Conservation (phyloP, 257 asterid species). For the Capsicum rhomboideum region DNA sequence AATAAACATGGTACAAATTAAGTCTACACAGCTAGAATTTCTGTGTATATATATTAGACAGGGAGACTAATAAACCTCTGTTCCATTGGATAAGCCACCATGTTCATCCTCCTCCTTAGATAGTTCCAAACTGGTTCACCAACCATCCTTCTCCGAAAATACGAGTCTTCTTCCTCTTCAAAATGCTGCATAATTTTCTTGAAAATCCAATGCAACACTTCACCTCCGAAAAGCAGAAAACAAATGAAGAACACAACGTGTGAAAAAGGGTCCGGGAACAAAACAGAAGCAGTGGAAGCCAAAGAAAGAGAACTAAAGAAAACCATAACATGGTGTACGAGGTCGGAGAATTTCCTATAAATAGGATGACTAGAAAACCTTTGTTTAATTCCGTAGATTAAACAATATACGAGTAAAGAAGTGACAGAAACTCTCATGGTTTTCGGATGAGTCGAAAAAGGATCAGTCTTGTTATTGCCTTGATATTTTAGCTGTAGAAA, state of each 20-base stretch:
- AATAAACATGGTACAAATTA: background rate
- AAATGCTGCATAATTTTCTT: background rate
- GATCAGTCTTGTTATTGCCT: background rate
- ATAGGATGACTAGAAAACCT: background rate
- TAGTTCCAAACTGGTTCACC: background rate
- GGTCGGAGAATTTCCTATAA: background rate
- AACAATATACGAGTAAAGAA: background rate
- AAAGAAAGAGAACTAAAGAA: background rate
- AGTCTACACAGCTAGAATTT: no score
- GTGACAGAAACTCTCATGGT: background rate
- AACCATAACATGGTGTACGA: background rate
- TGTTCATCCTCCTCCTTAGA: background rate
- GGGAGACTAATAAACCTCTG: background rate
- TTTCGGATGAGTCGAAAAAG: slow-evolving; percentile 1
- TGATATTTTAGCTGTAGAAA: slow-evolving; percentile 1
- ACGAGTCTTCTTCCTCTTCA: background rate
- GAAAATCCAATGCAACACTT: background rate
- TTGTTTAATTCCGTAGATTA: background rate
- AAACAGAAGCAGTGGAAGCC: background rate
- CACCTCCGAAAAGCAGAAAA: background rate
- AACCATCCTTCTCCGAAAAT: background rate
- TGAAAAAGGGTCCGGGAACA: background rate
- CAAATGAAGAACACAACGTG: background rate
- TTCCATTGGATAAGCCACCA: background rate
- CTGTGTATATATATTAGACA: background rate